Percentiles rank a stretch among this genome's conserved stretches.
phyloP scores from a whole-genome alignment of 1,284 basidiomycete genomes.

The Cryptococcus sp. region DNA sequence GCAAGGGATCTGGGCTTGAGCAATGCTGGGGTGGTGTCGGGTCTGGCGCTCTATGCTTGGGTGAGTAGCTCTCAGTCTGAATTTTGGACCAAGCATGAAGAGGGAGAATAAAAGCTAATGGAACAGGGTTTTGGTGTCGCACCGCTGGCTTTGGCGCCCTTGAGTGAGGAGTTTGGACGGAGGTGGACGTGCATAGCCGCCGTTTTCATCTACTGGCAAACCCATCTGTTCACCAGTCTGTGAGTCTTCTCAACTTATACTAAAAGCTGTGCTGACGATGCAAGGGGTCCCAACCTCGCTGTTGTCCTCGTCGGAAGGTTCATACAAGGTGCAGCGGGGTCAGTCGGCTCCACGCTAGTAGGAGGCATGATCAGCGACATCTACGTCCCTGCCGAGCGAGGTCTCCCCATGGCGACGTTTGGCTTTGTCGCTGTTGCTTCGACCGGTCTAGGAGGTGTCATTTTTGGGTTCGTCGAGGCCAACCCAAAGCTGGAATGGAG shows the following conservation, averaged over 20 bases:
- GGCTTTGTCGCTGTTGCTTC: slow-evolving; percentile 56
- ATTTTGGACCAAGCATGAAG: background rate
- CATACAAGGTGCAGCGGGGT: slow-evolving; percentile 61
- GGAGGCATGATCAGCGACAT: slow-evolving; percentile 71
- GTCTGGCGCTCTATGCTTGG: slow-evolving; percentile 56
- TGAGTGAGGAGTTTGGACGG: slow-evolving; percentile 72
- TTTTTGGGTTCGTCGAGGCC: slow-evolving; percentile 66
- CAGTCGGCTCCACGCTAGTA: slow-evolving; percentile 63
- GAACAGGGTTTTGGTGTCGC: slow-evolving; percentile 61
- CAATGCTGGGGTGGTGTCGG: slow-evolving; percentile 57
- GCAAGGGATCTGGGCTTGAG: slow-evolving; percentile 59
- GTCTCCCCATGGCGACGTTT: slow-evolving; percentile 66
- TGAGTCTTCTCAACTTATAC: slow-evolving; percentile 42
- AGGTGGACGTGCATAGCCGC: slow-evolving; percentile 62
- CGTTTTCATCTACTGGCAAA: slow-evolving; percentile 55
- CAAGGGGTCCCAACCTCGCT: slow-evolving; percentile 61
- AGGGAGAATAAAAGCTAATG: slow-evolving; percentile 5
- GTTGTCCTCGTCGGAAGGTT: slow-evolving; percentile 64
- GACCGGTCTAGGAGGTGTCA: slow-evolving; percentile 60
- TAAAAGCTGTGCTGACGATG: background rate
- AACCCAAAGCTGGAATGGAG: slow-evolving; percentile 61
- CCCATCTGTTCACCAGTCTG: slow-evolving; percentile 60
- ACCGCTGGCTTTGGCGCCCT: slow-evolving; percentile 65
- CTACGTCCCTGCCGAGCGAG: slow-evolving; percentile 58
- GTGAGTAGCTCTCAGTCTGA: slow-evolving; percentile 13